phyloP scores from a whole-genome alignment of 2,329 filamentous ascomycete species.

The Ophiostoma fasciatum region DNA sequence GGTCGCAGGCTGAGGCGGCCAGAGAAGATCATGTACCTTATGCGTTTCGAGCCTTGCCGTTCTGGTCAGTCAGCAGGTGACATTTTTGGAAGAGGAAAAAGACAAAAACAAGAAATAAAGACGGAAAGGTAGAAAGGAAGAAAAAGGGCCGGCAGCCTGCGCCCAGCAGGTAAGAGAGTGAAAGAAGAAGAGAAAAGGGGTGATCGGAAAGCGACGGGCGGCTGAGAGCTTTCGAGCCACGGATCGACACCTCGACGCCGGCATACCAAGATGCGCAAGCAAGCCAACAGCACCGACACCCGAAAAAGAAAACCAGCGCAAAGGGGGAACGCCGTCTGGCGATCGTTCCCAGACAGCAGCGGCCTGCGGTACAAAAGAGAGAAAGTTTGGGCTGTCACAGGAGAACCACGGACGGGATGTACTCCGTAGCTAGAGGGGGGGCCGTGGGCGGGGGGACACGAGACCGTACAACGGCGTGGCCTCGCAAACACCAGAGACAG shows the following conservation, averaged over 20 bases:
- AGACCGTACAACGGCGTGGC: no score
- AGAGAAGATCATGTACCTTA: constrained; percentile 26
- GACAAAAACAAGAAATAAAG: constrained; percentile 1
- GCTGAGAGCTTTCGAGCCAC: no score
- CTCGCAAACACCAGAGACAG: constrained; percentile 1
- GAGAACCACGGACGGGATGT: no score
- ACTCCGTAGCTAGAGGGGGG: no score
- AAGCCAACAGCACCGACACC: neutral
- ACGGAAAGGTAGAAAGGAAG: constrained; percentile 1
- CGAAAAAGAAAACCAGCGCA: neutral
- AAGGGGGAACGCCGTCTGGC: neutral
- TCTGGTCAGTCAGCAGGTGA: neutral
- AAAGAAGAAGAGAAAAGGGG: no score
- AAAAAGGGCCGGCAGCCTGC: no score
- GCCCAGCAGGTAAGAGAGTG: no score
- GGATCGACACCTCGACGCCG: no score
- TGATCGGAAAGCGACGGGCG: no score
- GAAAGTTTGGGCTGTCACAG: no score
- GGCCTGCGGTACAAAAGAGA: no score
- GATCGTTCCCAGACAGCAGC: neutral
- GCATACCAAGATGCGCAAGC: neutral
- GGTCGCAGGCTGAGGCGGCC: constrained; percentile 19
- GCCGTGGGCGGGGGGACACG: no score
- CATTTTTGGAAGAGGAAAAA: constrained; percentile 3
- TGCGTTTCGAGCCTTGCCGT: constrained; percentile 25